Conservation (phyloP, 2,329 filamentous ascomycete genomes). For the Daldinia sp. region DNA sequence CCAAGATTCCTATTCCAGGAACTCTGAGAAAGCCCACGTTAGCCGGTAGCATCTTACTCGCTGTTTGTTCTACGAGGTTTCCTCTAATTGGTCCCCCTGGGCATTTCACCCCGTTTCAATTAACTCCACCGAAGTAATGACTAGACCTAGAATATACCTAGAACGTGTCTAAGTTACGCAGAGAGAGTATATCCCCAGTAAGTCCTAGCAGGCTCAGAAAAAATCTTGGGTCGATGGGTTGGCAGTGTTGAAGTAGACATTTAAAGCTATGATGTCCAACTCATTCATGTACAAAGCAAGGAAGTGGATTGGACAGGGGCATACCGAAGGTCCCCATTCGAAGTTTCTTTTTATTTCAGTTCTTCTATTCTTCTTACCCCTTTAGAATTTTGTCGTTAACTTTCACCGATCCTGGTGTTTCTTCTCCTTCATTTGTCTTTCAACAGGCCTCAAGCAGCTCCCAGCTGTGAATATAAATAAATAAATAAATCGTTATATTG, state of each 20-base stretch:
- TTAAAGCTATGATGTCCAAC: constrained; percentile 21
- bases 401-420: neutral
- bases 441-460: constrained; percentile 2
- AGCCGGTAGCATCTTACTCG: constrained; percentile 20
- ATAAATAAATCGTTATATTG: constrained; percentile 1
- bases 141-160: constrained; percentile 18
- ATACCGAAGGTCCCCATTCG: neutral
- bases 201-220: constrained; percentile 6
- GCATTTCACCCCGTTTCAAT: constrained; percentile 33
- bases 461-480: constrained; percentile 14
- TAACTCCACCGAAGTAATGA: constrained; percentile 16
- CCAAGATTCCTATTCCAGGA: constrained; percentile 37
- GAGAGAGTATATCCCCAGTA: constrained; percentile 1
- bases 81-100: constrained; percentile 30
- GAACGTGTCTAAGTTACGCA: too few relatives aligned
- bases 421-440: neutral
- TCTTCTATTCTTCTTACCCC: neutral
- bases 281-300: constrained; percentile 6
- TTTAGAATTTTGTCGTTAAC: neutral
- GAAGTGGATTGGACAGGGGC: constrained; percentile 2
- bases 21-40: constrained; percentile 27
- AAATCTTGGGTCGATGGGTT: constrained; percentile 5
- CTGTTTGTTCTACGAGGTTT: constrained; percentile 10
- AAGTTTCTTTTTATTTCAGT: neutral
- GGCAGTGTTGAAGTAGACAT: constrained; percentile 11